These are phyloP conservation scores for Talaromyces sp. DNA, from an alignment of 2,329 filamentous ascomycete genomes.

Conservation along the genomic window DNA sequence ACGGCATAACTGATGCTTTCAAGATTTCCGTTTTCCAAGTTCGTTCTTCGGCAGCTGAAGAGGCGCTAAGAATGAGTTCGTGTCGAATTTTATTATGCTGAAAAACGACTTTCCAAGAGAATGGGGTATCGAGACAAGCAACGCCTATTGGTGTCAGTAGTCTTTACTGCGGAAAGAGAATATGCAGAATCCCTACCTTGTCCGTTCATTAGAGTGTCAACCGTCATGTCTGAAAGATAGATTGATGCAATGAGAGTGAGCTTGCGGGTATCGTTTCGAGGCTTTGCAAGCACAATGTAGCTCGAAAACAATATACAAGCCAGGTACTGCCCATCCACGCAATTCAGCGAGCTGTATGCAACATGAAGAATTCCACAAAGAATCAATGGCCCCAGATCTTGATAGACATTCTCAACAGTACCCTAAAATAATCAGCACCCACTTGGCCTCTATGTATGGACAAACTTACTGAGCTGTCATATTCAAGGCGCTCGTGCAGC, in stretches of 20 bases:
- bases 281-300: constrained; percentile 70
- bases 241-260: constrained; percentile 76
- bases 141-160: constrained; percentile 54
- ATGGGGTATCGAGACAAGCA: constrained; percentile 79
- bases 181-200: constrained; percentile 28
- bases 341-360: constrained; percentile 69
- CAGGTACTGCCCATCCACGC: constrained; percentile 74
- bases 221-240: constrained; percentile 45
- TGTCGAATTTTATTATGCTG: constrained; percentile 71
- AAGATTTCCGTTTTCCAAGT: constrained; percentile 72
- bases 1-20: constrained; percentile 47
- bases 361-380: constrained; percentile 80
- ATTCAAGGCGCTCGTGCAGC: constrained; percentile 74
- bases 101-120: constrained; percentile 90
- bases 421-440: constrained; percentile 15
- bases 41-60: constrained; percentile 71
- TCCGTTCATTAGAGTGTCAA: constrained; percentile 31
- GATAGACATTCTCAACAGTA: constrained; percentile 56
- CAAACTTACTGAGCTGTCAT: constrained; percentile 63
- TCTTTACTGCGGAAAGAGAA: not conserved
- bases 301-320: constrained; percentile 79
- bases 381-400: constrained; percentile 72
- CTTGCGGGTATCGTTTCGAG: constrained; percentile 58
- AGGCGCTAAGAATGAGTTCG: constrained; percentile 83
- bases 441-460: not conserved